These are phyloP conservation scores for Dioscorea zingiberensis DNA, from an alignment of 106 monocot genomes.

Conservation along the genomic window DNA sequence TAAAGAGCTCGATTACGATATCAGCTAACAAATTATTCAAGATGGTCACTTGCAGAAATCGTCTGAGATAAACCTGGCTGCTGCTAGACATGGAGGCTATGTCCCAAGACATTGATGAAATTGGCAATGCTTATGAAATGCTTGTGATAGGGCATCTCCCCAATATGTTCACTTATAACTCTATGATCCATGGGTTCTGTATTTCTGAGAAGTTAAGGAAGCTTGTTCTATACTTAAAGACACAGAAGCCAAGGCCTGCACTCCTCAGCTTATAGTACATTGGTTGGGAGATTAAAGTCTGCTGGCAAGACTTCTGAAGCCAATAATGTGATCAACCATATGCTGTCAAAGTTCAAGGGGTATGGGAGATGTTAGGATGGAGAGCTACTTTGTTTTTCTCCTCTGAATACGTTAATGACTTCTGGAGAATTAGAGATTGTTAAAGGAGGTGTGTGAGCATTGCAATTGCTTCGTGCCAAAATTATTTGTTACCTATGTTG, in stretches of 20 bases:
- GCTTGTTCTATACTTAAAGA: slow-evolving; percentile 65
- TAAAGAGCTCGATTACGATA: too few species aligned
- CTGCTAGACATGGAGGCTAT: too few species aligned
- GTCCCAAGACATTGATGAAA: too few species aligned
- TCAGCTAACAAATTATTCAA: too few species aligned
- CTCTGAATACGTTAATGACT: too few species aligned
- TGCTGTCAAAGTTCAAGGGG: slow-evolving; percentile 59
- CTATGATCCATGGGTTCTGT: slow-evolving; percentile 86
- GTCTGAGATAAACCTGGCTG: too few species aligned
- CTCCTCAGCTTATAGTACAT: slow-evolving; percentile 60
- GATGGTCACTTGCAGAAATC: too few species aligned
- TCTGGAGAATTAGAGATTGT: too few species aligned
- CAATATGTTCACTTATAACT: slow-evolving; percentile 90
- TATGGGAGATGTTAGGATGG: slow-evolving; percentile 50
- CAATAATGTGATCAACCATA: slow-evolving; percentile 53
- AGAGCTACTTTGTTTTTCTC: background rate
- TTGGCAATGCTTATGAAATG: too few species aligned
- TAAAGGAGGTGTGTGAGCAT: too few species aligned
- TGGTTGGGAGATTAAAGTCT: slow-evolving; percentile 57
- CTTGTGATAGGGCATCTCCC: slow-evolving; percentile 56
- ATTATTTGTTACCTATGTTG: too few species aligned
- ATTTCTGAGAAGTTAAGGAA: slow-evolving; percentile 51
- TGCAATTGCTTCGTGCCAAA: too few species aligned
- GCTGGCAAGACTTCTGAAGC: slow-evolving; percentile 65
- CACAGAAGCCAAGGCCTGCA: slow-evolving; percentile 65